Percentiles rank a stretch among this genome's conserved stretches.
Conservation (phyloP, 176 grass and related monocot genomes). For the Triticum monococcum region DNA sequence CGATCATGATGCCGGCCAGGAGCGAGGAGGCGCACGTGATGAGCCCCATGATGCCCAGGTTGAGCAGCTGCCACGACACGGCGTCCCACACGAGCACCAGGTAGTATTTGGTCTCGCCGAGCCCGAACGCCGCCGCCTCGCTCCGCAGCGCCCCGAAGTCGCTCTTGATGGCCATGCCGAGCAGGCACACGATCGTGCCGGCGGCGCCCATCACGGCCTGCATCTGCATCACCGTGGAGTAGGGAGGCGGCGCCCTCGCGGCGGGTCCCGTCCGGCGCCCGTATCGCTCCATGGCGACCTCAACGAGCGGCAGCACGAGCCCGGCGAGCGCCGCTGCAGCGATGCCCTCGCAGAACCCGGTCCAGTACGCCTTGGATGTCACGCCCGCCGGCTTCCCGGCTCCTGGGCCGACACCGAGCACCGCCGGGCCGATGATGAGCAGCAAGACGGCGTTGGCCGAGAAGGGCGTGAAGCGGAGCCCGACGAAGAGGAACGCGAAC, state of each 20-base stretch:
- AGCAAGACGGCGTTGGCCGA: constrained; percentile 70
- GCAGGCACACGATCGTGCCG: constrained; percentile 53
- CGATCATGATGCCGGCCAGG: constrained; percentile 66
- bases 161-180: constrained; percentile 61
- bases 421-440: constrained; percentile 61
- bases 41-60: constrained; percentile 63
- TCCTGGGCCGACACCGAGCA: constrained; percentile 47
- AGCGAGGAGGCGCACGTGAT: constrained; percentile 60
- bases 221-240: constrained; percentile 59
- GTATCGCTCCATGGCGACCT: constrained; percentile 50
- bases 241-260: constrained; percentile 26
- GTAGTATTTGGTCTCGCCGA: constrained; percentile 63
- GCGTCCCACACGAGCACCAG: constrained; percentile 52
- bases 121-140: constrained; percentile 60
- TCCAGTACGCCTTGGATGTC: constrained; percentile 41
- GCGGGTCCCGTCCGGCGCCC: constrained; percentile 13
- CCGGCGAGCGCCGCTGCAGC: constrained; percentile 53
- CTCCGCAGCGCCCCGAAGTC: constrained; percentile 56
- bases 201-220: constrained; percentile 64
- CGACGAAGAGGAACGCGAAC: constrained; percentile 59
- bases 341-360: constrained; percentile 56
- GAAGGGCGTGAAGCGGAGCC: constrained; percentile 63
- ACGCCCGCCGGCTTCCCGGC: constrained; percentile 41
- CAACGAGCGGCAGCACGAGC: constrained; percentile 58
- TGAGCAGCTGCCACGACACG: constrained; percentile 60